These are phyloP conservation scores for Xylariaceae sp. DNA, from an alignment of 2,329 filamentous ascomycete genomes.

Conservation along the genomic window DNA sequence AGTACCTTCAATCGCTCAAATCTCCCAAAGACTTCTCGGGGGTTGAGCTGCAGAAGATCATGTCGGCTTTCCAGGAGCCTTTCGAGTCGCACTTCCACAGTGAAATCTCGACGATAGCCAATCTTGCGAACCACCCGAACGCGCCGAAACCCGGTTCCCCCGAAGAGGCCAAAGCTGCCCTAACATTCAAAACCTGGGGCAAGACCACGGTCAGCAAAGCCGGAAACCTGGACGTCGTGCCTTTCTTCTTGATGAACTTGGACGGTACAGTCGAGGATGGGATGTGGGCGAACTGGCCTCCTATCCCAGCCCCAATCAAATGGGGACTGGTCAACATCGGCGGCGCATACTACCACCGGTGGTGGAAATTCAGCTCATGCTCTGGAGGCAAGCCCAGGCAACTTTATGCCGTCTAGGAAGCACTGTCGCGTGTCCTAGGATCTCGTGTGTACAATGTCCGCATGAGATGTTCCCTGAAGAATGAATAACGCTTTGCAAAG, in stretches of 20 bases:
- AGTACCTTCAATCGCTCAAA: conserved; percentile 42
- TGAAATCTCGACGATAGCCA: conserved; percentile 48
- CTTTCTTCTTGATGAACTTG: conserved; percentile 60
- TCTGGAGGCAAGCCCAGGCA: conserved; percentile 46
- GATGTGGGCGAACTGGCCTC: conserved; percentile 57
- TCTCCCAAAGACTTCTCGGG: conserved; percentile 40
- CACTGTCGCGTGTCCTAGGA: no score
- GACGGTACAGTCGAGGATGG: conserved; percentile 55
- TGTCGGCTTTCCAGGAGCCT: conserved; percentile 45
- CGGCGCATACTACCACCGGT: conserved; percentile 49
- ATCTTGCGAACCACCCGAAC: conserved; percentile 43
- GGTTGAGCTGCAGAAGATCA: conserved; percentile 41
- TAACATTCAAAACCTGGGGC: conserved; percentile 55
- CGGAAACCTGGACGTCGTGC: conserved; percentile 53
- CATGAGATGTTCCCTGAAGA: no score
- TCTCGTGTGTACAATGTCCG: no score
- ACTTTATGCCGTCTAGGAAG: conserved; percentile 42
- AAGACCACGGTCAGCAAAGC: conserved; percentile 60
- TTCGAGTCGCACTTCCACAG: conserved; percentile 52
- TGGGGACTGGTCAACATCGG: conserved; percentile 57
- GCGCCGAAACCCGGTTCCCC: conserved; percentile 43
- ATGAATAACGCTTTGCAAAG: no score
- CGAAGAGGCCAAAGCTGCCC: conserved; percentile 40
- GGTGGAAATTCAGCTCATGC: conserved; percentile 64
- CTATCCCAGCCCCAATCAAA: conserved; percentile 54